Evolutionary conservation across 805 yeast genomes (phyloP).

Genomic region (Suhomyces prunicola): DNA sequence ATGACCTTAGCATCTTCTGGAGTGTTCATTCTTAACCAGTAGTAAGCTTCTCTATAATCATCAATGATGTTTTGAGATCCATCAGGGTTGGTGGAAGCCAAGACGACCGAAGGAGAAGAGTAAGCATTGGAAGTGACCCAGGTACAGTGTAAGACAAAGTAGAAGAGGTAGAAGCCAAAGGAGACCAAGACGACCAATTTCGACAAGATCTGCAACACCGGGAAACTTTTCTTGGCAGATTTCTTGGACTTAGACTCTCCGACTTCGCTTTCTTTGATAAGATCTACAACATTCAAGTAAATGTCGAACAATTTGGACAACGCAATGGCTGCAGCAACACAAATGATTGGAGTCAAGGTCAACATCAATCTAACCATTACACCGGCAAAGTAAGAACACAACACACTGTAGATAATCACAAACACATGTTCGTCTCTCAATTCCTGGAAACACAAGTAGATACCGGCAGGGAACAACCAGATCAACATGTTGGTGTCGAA

Average conservation of each 20-base stretch:
- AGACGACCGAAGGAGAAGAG: conserved; percentile 95
- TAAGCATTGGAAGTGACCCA: conserved; percentile 96
- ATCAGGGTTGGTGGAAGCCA: conserved; percentile 79
- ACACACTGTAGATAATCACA: conserved; percentile 85
- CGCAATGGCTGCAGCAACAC: conserved; percentile 90
- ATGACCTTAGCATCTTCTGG: conserved; percentile 92
- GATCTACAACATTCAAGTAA: conserved; percentile 63
- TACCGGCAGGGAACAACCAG: conserved; percentile 99
- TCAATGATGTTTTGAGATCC: conserved; percentile 85
- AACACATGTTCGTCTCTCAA: conserved; percentile 89
- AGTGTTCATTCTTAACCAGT: conserved; percentile 98
- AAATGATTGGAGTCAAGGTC: conserved; percentile 92
- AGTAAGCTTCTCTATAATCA: conserved; percentile 97
- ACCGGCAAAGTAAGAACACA: conserved; percentile 96
- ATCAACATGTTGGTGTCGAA: conserved; percentile 89
- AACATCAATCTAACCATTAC: conserved; percentile 98
- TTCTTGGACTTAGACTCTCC: conserved; percentile 8
- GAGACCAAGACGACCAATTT: conserved; percentile 62
- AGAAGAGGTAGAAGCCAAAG: conserved; percentile 67
- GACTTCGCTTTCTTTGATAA: conserved; percentile 19
- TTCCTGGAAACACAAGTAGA: conserved; percentile 85
- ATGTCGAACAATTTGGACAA: conserved; percentile 79
- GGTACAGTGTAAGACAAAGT: conserved; percentile 91
- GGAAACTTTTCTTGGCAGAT: conserved; percentile 11
- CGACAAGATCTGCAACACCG: conserved; percentile 44